Evolutionary conservation across 345 rosid species (phyloP), one percentile per base, ranked within the genome.

Genomic region (thale cress (Arabidopsis thaliana)): DNA sequence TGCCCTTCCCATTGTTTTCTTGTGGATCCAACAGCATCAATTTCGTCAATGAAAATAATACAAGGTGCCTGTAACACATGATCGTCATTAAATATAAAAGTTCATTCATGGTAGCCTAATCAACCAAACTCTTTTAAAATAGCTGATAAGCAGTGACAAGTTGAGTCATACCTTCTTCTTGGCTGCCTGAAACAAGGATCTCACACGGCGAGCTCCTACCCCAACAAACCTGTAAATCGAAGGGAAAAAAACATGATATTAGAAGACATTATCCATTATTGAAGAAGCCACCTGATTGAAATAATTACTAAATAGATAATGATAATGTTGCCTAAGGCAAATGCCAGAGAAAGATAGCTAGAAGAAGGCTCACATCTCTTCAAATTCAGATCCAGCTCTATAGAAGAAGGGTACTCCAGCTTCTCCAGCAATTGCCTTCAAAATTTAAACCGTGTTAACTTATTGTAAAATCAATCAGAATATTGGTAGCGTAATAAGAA

Each of bases 1-100:
- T 95, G 97, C 72, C 97, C 97, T 84, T 95, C 97, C 99, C 97
- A 92, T 82, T 92, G 97, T 77, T 92, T 95, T 75, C 99, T 82
- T 7, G 97, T 92, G 25, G 99, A 92, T 50, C 99, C 99, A 81
- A 95, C 96, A 34, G 97, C 98, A 80, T 95, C 98, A 68, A 92
- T 95, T 84, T 95, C 99, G 81, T 95, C 99, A 73, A 95, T 95
- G 80, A 95, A 95, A 78, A 95, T 86, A 61, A 95, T 95, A 79
- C 99, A 92, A 38, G 99, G 99, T 44, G 99, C 98, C 98, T 93
- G 76, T 63, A 32, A 75, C 57, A 77, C 76, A 67, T 12, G 49
- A 67, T 53, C 3, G 6, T 75, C 63, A 73, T 25, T 55, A 58
- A 59, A 52, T 4, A 52, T 4, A n/a, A 12, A 73, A 8, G 38